Conservation (phyloP, 2,329 filamentous ascomycete species). For the Bipolaris cookei region DNA sequence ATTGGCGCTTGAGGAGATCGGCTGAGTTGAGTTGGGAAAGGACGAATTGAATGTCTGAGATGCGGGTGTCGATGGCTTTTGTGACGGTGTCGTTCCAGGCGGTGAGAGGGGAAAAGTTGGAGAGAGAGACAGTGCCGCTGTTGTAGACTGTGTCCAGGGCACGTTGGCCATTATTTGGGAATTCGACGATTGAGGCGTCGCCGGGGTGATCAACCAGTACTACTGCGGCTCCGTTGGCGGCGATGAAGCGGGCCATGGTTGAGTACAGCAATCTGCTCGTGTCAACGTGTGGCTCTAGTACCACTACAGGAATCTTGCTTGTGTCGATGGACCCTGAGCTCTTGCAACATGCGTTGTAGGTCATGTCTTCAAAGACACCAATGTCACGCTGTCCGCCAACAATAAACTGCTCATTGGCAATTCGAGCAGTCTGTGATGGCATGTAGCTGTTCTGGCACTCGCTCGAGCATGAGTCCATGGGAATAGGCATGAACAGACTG, state of each 20-base stretch:
- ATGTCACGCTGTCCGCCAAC: constrained; percentile 19
- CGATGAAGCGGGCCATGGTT: constrained; percentile 54
- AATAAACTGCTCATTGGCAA: constrained; percentile 33
- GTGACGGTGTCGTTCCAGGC: constrained; percentile 25
- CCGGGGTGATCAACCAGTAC: constrained; percentile 59
- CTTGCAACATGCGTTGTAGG: constrained; percentile 26
- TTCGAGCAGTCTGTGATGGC: constrained; percentile 22
- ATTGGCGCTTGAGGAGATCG: constrained; percentile 10
- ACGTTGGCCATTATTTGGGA: constrained; percentile 24
- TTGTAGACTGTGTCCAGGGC: constrained; percentile 28
- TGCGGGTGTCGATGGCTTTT: constrained; percentile 23
- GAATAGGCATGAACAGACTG: constrained; percentile 34
- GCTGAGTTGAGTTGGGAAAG: constrained; percentile 19
- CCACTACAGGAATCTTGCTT: constrained; percentile 31
- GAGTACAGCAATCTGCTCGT: constrained; percentile 54
- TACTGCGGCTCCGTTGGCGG: constrained; percentile 56
- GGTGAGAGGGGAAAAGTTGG: constrained; percentile 21
- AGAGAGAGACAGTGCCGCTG: constrained; percentile 25
- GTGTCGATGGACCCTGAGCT: constrained; percentile 13
- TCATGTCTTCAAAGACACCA: constrained; percentile 29
- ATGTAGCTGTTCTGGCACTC: constrained; percentile 32
- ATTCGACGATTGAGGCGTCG: constrained; percentile 56
- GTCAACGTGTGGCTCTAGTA: constrained; percentile 57
- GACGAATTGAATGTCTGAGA: constrained; percentile 27
- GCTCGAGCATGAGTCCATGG: constrained; percentile 13